Base-by-base conservation (phyloP, 306 rosid species). In the Gastrolobium villosum region DNA sequence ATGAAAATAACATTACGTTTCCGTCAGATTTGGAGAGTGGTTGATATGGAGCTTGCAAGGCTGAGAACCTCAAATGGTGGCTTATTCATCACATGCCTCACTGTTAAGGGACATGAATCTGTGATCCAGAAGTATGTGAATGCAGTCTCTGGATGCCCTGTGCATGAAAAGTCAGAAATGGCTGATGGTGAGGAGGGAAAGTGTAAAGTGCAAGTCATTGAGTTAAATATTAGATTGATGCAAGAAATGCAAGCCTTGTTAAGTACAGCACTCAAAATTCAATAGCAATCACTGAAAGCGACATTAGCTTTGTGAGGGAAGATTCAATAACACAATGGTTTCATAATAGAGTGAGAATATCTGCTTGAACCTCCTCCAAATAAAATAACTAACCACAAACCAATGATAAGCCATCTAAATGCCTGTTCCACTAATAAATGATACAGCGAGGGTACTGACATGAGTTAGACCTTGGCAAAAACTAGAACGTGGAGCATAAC, bases 91-190 rank as follows among this genome's bases (percentile, higher is more conserved):
- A 95, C 93, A 11, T 86, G 93, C 77, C 80, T 88, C 75, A 87
- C 97, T 0, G 99, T 91, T 76, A 85, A 50, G 30, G 99, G 98
- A 70, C 98, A 95, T 34, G 98, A 95, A 77, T 95, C 99, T 57
- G 99, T 90, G 66, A 95, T 93, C 99, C 99, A 93, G 84, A 95
- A 95, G 86, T 88, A 95, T 28, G 89, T 78, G 73, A 95, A 88
- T 39, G 90, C 98, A 13, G 73, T 70, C 85, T 82, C 94, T 4
- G 97, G 96, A 67, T 84, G 70, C 83, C 96, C 99, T 95, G 92
- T 43, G 15, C 44, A 76, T 73, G 13, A 31, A 62, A 82, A 62
- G 36, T 40, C 20, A 69, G 28, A 79, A 48, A 31, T 40, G 10
- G 14, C 15, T 5, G 7, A 54, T 56, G 54, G 48, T 7, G 72